Percentiles rank a stretch among this genome's conserved stretches.
Evolutionary conservation across 352 stramenopile genomes (phyloP).

Genomic region (Phytophthora fragariae): DNA sequence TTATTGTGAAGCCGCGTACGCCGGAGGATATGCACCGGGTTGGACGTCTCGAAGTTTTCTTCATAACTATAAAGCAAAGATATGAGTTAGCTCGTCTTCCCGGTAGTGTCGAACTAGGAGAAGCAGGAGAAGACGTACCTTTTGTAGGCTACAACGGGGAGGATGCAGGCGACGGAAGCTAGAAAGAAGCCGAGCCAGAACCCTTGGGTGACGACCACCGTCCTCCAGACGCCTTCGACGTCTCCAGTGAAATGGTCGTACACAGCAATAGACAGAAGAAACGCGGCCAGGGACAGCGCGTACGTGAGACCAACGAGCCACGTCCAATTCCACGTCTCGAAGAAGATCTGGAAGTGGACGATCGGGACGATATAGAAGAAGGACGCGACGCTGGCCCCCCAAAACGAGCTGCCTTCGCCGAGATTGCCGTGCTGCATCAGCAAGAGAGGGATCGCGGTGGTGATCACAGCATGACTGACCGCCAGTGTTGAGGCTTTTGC

Average conservation of each 20-base stretch:
- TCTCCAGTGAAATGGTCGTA: constrained; percentile 63
- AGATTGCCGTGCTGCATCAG: constrained; percentile 54
- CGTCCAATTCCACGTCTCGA: constrained; percentile 87
- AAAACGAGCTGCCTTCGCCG: constrained; percentile 74
- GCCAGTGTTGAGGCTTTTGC: constrained; percentile 50
- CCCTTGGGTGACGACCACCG: constrained; percentile 38
- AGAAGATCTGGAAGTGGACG: constrained; percentile 91
- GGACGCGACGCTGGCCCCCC: constrained; percentile 90
- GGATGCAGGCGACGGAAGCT: constrained; percentile 48
- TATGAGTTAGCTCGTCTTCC: not conserved
- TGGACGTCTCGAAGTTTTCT: constrained; percentile 79
- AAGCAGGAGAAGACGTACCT: constrained; percentile 45
- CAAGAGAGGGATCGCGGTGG: constrained; percentile 65
- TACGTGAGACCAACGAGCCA: constrained; percentile 52
- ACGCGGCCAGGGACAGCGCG: constrained; percentile 54
- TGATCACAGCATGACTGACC: constrained; percentile 64
- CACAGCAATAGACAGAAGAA: constrained; percentile 54
- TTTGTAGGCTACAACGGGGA: constrained; percentile 74
- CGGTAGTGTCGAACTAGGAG: not conserved
- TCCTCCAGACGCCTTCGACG: constrained; percentile 59
- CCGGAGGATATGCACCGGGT: constrained; percentile 80
- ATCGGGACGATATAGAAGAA: constrained; percentile 95
- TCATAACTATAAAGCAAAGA: constrained; percentile 48
- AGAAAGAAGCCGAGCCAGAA: constrained; percentile 78
- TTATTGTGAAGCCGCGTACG: constrained; percentile 79